These are phyloP conservation scores for Kazachstania africana DNA, from an alignment of 805 yeast genomes.

Conservation along the genomic window DNA sequence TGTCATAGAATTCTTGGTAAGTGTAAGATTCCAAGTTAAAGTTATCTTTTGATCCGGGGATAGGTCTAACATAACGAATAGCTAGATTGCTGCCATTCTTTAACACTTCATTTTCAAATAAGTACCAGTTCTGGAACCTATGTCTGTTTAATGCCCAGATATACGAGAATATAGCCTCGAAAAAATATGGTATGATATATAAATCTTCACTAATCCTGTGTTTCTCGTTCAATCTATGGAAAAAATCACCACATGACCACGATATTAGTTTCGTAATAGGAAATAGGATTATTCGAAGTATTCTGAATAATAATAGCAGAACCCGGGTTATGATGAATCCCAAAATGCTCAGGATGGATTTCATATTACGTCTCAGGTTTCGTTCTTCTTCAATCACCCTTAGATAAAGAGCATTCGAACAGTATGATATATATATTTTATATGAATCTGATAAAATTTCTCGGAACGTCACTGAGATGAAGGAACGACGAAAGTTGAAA, in stretches of 20 bases:
- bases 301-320: constrained; percentile 6
- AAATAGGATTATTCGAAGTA: constrained; percentile 9
- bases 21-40: constrained; percentile 55
- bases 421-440: not conserved
- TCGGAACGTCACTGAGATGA: no score
- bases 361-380: no score
- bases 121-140: constrained; percentile 53
- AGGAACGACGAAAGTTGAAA: no score
- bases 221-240: constrained; percentile 17
- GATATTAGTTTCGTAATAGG: constrained; percentile 6
- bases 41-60: constrained; percentile 39
- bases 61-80: constrained; percentile 40
- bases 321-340: constrained; percentile 8
- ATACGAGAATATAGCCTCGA: constrained; percentile 33
- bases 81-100: constrained; percentile 43
- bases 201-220: constrained; percentile 41
- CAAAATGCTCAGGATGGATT: constrained; percentile 4
- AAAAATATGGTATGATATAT: constrained; percentile 34
- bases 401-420: not conserved
- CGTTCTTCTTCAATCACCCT: not conserved
- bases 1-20: constrained; percentile 55
- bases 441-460: no score
- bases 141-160: constrained; percentile 17
- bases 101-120: constrained; percentile 45
- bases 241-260: constrained; percentile 7